Base-by-base conservation (phyloP, 176 grass and related monocot genomes). In the Poa pratensis region DNA sequence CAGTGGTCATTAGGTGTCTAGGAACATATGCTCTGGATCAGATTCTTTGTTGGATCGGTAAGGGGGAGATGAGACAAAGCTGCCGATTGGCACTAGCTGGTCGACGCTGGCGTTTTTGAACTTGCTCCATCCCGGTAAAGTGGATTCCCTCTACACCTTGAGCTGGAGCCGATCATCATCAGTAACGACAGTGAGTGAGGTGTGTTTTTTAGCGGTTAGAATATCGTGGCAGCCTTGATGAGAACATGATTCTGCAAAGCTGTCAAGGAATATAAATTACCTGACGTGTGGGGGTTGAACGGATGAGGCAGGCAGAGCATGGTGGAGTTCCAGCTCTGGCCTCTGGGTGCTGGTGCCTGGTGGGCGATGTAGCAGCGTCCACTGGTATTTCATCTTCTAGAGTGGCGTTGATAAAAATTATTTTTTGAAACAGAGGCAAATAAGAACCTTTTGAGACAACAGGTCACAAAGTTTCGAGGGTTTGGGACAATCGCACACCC, bases 21-120 rank as follows among this genome's bases (percentile, higher is more conserved):
- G 76, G 85, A 81, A 91, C 87, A 87, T 91, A 91, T 91, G 61
- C 85, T 71, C 42, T 6, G 52, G 69, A 87, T 87, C 76, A 69
- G 85, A 87, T 91, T 87, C 76, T 76, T 87, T 86, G 45, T 61
- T 76, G 26, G 32, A 80, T 76, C 51, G 80, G 85, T 64, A 58
- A 80, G 80, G 73, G 26, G 43, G 37, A 77, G 80, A 87, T 62
- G 81, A 70, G 81, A 84, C 81, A 87, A 87, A 37, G 46, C 40
- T 40, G 60, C 81, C 18, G 69, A 87, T 87, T 87, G 85, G 76
- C 76, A 68, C 81, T 82, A 77, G 62, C 89, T 76, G 85, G 67
- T 40, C 46, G 75, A 58, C 74, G 87, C 69, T 89, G 70, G 71
- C 77, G 22, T 86, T 90, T 82, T 24, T 13, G 83, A 81, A 85